Percentiles rank a stretch among this genome's conserved stretches.
phyloP scores from a whole-genome alignment of 2,329 filamentous ascomycete genomes.

The Spiromastix sp. region DNA sequence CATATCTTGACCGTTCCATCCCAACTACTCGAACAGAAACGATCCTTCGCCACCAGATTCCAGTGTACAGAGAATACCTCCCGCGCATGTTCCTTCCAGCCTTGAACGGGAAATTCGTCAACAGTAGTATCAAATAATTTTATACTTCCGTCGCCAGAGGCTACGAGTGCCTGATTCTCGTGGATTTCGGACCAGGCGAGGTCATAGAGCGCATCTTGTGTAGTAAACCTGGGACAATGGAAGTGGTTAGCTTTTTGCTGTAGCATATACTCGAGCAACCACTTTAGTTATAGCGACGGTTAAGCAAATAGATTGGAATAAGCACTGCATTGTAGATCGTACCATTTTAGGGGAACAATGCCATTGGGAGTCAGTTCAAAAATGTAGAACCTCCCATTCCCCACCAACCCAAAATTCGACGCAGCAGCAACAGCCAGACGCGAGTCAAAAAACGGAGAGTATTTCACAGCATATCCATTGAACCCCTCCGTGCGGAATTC shows the following conservation, averaged over 20 bases:
- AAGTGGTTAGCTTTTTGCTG: constrained; percentile 2
- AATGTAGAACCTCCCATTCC: constrained; percentile 83
- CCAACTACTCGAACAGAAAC: constrained; percentile 86
- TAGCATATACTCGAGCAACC: no score
- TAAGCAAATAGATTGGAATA: neutral
- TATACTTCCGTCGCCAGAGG: constrained; percentile 85
- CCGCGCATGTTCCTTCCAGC: constrained; percentile 85
- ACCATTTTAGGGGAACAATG: constrained; percentile 76
- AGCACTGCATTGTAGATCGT: constrained; percentile 17
- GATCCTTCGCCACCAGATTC: constrained; percentile 85
- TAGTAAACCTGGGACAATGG: constrained; percentile 61
- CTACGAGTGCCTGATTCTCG: constrained; percentile 84
- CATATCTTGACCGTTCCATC: constrained; percentile 95
- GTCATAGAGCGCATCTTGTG: constrained; percentile 94
- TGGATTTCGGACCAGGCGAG: constrained; percentile 91
- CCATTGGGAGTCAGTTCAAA: constrained; percentile 74
- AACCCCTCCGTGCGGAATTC: constrained; percentile 89
- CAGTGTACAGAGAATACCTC: constrained; percentile 90
- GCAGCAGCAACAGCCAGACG: constrained; percentile 80
- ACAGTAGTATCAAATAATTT: constrained; percentile 85
- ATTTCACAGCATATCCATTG: constrained; percentile 95
- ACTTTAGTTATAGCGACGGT: no score
- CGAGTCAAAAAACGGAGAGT: constrained; percentile 96
- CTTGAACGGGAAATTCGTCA: constrained; percentile 75
- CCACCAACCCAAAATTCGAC: constrained; percentile 95